Percentiles rank a stretch among this genome's conserved stretches.
These are phyloP conservation scores for Penicillium palitans DNA, from an alignment of 2,329 filamentous ascomycete species.

Conservation along the genomic window DNA sequence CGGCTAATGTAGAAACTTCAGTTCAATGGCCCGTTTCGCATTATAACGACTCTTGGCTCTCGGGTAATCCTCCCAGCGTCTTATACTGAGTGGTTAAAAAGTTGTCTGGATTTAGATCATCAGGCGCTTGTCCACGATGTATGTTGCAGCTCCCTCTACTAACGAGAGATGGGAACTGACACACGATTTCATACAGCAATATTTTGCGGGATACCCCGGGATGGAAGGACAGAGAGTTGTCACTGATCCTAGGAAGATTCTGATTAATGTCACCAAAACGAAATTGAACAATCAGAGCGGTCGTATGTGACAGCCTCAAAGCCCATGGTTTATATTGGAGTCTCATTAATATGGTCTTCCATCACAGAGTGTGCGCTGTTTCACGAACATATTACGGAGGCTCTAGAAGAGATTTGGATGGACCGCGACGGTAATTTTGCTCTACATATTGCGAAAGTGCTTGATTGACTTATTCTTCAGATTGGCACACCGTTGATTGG, in stretches of 20 bases:
- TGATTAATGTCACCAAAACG: background rate
- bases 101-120: background rate
- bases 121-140: background rate
- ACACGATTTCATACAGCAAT: background rate
- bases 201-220: background rate
- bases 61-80: background rate
- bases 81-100: background rate
- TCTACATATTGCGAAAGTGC: no score
- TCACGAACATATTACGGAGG: background rate
- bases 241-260: background rate
- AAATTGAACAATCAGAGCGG: background rate
- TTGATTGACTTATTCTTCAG: no score
- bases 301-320: background rate
- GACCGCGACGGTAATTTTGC: background rate
- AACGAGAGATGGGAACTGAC: no score
- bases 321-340: no score
- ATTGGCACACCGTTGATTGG: background rate
- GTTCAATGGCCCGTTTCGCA: constrained; percentile 1
- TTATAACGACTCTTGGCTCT: background rate
- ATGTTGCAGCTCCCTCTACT: background rate
- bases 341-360: background rate
- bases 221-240: background rate
- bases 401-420: background rate
- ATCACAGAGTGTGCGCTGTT: background rate
- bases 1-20: background rate